These are phyloP conservation scores for Herpetospermum pedunculosum DNA, from an alignment of 306 rosid genomes.

Conservation along the genomic window DNA sequence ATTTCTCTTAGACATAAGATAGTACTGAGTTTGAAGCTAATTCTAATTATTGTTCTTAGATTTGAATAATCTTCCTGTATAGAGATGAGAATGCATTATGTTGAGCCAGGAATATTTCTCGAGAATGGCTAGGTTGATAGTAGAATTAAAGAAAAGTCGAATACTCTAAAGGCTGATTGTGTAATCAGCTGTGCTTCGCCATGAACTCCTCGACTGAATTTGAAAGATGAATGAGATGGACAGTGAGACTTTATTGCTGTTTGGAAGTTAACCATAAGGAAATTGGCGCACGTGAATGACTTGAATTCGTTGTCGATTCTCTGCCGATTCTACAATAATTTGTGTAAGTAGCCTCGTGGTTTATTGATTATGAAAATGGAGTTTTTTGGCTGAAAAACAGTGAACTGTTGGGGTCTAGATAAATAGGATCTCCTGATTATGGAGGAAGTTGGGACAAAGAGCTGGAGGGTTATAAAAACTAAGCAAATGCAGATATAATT, in stretches of 20 bases:
- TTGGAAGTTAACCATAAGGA: neutral
- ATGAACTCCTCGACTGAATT: neutral
- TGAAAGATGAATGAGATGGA: neutral
- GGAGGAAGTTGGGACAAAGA: too few species aligned
- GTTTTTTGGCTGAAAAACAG: neutral
- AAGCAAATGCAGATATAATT: too few species aligned
- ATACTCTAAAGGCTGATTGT: neutral
- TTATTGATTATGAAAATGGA: neutral
- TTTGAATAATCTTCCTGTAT: slow-evolving; percentile 1
- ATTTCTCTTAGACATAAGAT: neutral
- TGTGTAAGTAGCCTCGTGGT: neutral
- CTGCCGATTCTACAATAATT: neutral
- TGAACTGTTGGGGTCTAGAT: neutral
- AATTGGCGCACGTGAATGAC: neutral
- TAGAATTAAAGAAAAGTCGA: neutral
- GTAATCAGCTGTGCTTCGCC: neutral
- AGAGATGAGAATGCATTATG: neutral
- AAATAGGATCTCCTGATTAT: neutral
- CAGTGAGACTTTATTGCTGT: too few species aligned
- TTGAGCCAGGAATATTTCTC: neutral
- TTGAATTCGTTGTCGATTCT: neutral
- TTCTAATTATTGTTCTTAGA: too few species aligned
- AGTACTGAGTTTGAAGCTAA: neutral
- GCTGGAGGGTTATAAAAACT: too few species aligned
- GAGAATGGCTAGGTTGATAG: neutral